These are phyloP conservation scores for Dothidotthia symphoricarpi DNA, from an alignment of 2,329 filamentous ascomycete genomes.

Conservation along the genomic window DNA sequence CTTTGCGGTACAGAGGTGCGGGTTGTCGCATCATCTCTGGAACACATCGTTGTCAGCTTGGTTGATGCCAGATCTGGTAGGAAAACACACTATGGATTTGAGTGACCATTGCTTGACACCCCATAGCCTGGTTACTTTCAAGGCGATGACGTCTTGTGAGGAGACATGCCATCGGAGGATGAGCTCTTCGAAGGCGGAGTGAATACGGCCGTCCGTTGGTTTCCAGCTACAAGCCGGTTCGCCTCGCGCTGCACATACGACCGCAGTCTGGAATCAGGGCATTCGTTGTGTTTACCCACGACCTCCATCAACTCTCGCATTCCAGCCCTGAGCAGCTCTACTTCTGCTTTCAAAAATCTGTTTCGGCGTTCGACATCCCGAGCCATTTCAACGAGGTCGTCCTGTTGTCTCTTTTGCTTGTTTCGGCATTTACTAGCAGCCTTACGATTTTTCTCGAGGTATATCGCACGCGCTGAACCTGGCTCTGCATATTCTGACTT, in stretches of 20 bases:
- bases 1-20: too few relatives aligned
- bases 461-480: conserved; percentile 30
- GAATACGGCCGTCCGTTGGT: background rate
- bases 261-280: conserved; percentile 24
- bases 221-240: conserved; percentile 16
- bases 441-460: conserved; percentile 65
- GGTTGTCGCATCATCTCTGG: too few relatives aligned
- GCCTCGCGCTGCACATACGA: conserved; percentile 30
- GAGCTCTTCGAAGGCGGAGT: background rate
- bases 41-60: too few relatives aligned
- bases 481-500: conserved; percentile 22
- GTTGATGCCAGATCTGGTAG: too few relatives aligned
- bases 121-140: too few relatives aligned
- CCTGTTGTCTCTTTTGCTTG: conserved; percentile 60
- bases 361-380: conserved; percentile 34
- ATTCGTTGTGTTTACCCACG: conserved; percentile 24
- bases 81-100: too few relatives aligned
- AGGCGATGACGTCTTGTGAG: background rate
- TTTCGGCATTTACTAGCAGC: conserved; percentile 71
- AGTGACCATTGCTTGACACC: too few relatives aligned
- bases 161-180: background rate
- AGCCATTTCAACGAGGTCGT: conserved; percentile 48
- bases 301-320: conserved; percentile 25
- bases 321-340: conserved; percentile 22
- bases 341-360: conserved; percentile 29